Percentiles rank a stretch among this genome's conserved stretches.
Conservation (phyloP, 23 red algal genomes). For the Chondrus crispus region DNA sequence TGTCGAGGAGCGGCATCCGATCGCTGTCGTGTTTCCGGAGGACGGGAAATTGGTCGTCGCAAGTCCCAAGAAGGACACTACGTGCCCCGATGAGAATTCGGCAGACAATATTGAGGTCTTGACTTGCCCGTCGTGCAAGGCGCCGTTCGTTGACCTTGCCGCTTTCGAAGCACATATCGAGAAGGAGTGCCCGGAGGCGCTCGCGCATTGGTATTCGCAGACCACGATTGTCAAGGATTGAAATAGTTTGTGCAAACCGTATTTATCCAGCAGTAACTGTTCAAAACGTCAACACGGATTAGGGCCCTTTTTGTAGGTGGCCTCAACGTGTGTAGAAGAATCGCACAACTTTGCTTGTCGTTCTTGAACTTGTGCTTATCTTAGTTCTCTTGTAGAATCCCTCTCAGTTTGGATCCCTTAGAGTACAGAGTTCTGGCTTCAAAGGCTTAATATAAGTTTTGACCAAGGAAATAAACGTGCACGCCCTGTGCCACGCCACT, state of each 20-base stretch:
- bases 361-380: too few relatives aligned
- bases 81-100: background rate
- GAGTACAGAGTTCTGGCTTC: too few relatives aligned
- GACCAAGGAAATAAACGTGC: too few relatives aligned
- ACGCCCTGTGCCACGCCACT: too few relatives aligned
- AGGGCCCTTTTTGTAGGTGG: background rate
- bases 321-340: too few relatives aligned
- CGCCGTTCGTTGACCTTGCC: background rate
- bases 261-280: too few relatives aligned
- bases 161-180: background rate
- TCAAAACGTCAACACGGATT: background rate
- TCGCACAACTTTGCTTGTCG: too few relatives aligned
- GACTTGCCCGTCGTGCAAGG: background rate
- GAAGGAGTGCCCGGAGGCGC: background rate
- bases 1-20: background rate
- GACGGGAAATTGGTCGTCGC: background rate
- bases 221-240: background rate
- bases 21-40: background rate
- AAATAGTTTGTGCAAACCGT: too few relatives aligned
- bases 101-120: background rate
- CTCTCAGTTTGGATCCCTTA: too few relatives aligned
- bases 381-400: too few relatives aligned
- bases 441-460: too few relatives aligned
- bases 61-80: background rate
- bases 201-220: background rate